Evolutionary conservation across 352 stramenopile species (phyloP), one percentile per base, ranked within the genome.

Genomic region (Phytophthora meadii): DNA sequence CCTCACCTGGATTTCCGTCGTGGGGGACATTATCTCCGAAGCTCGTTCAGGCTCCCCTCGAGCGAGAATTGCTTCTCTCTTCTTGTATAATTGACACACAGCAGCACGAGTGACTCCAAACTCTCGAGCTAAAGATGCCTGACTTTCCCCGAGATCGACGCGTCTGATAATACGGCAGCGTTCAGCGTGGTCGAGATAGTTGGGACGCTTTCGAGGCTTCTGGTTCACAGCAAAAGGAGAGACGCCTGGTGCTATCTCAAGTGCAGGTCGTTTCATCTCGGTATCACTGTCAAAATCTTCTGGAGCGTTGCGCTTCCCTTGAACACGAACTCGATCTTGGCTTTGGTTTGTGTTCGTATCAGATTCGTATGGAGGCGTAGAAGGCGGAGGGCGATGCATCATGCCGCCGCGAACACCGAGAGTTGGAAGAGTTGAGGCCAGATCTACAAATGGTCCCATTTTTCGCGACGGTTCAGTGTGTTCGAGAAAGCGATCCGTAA

Each of bases 1-100:
- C 8, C 42, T 42, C 42, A 30, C 25, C 12, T 15, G 17, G 12
- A 48, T 48, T n/a, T 42, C 37, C 14, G 37, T 42, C 1, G 37
- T n/a, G 15, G 37, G 37, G 30, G 30, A 36, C 30, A 36, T 36
- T 14, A 36, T 4, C 4, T 36, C 30, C 9, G 47, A 54, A 15
- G 2, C 11, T 8, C n/a, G 22, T 22, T 57, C 50, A 6, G 25
- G 6, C 5, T 47, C 54, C 44, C 10, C 74, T 53, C 48, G 77
- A 52, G 12, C 17, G 1, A 68, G 50, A 27, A 68, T 61, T 6
- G 54, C 25, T 0, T 54, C 41, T 8, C 59, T 42, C 5, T 68
- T 68, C n/a, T 68, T 68, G 41, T 61, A 68, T 36, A 68, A 27
- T 17, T 61, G 40, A 24, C 51, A 56, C 4, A 68, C 45, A 6